Base-by-base conservation (phyloP, 2,329 filamentous ascomycete genomes). In the Ophiocordyceps camponoti-saundersi region DNA sequence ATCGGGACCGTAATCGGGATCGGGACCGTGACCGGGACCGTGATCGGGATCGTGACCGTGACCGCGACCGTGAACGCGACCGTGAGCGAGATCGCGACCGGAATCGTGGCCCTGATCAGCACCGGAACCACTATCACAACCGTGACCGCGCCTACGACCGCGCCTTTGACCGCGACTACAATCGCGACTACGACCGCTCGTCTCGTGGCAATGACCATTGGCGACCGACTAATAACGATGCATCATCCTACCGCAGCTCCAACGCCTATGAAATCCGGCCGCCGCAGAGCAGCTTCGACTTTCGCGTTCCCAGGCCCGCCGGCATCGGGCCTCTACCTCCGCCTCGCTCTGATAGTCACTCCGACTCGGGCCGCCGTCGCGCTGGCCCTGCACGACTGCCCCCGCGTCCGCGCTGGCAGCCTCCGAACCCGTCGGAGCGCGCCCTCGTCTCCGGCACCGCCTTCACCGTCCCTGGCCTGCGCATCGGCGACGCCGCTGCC, bases 201-300 rank as follows among this genome's bases (percentile, higher is more conserved):
- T 36, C 3, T 18, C 36, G 12, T 11, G 12, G 16, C 22, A 48
- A 48, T 21, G 59, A 63, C 42, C 59, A 43, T 30, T 62, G 59
- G 55, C 54, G 61, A 29, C 59, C 44, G 21, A 3, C 2, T n/a
- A 20, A 40, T n/a, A 41, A n/a, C 43, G 16, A 34, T 26, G 6
- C 42, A 39, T 21, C 22, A 8, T 41, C 39, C 6, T 41, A 36
- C 15, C 48, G 34, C 8, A 32, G 22, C 7, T 12, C 23, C 21
- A 23, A 46, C 42, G 8, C 7, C 8, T 61, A 63, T 29, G 55
- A 57, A 4, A 56, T 59, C 13, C 53, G 54, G 29, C 54, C 59
- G 15, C 66, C 65, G 1, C 65, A 64, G 44, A 58, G 72, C 36
- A 72, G 77, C 45, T 79, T 79, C 54, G 73, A 70, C 1, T 79